Base-by-base conservation (phyloP, 2,329 filamentous ascomycete species). In the Epichloe gansuensis region DNA sequence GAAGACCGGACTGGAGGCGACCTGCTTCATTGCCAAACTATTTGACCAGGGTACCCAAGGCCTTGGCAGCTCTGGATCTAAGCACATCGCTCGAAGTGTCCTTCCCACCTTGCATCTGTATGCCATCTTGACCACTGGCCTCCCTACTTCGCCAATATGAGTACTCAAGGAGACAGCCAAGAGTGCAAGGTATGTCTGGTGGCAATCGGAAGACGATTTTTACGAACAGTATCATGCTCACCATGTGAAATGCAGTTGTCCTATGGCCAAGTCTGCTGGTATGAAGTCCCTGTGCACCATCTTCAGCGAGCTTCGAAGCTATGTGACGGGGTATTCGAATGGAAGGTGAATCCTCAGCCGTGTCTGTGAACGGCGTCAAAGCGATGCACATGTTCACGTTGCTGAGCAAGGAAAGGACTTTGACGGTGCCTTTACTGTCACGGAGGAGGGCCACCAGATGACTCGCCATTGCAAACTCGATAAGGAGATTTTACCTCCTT, bases 11-110 rank as follows among this genome's bases (percentile, higher is more conserved):
- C 17, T 21, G 17, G 17, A 21, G 17, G 17, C 17, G 17, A 21
- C 17, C 17, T 21, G 1, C 17, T 21, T 2, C 17, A 21, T 21
- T 2, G 17, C 17, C 17, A 21, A 21, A 21, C 17, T 96, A 82
- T 55, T 91, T 95, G 72, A 98, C 98, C 56, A 98, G 72, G 9
- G 91, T 97, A 54, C 94, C 93, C 48, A 98, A 73, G 47, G 93
- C 93, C 72, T 93, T 95, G 39, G 93, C 93, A 50, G 94, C 93
- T 59, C 94, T 82, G 54, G 84, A 85, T 58, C 93, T 83, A 54
- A 98, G 73, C 21, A 91, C 75, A 60, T 97, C 91, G 66, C 91
- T 97, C 0, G 90, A 88, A 0, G 90, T 83, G 68, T 98, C 93
- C 17, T 21, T 21, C 17, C 2, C 17, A 21, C 17, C 17, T 21